These are phyloP conservation scores for Spergularia bocconei DNA, from an alignment of 148 eudicot species.

Conservation along the genomic window DNA sequence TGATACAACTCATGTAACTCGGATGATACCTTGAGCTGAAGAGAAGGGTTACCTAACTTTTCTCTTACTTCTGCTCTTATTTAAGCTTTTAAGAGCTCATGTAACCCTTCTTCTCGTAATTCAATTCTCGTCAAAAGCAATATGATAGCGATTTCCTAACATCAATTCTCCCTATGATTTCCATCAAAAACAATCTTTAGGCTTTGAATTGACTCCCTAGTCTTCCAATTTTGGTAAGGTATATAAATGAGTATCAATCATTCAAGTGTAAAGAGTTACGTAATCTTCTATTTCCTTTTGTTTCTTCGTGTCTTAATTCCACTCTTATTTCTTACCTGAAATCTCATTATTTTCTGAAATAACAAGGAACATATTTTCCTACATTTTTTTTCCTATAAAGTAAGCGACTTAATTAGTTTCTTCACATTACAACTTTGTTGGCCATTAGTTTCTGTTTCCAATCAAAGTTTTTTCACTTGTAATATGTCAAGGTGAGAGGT, in stretches of 20 bases:
- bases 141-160: no score
- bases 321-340: slow-evolving; percentile 1
- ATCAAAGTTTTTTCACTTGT: neutral
- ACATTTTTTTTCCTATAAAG: slow-evolving; percentile 1
- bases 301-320: neutral
- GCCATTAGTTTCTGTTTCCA: neutral
- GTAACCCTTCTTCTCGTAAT: no score
- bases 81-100: no score
- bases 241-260: slow-evolving; percentile 18
- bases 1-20: no score
- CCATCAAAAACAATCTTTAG: no score
- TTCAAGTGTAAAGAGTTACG: neutral
- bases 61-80: no score
- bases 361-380: neutral
- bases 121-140: no score
- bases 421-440: neutral
- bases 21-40: no score
- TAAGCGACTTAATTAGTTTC: slow-evolving; percentile 1
- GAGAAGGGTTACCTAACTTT: no score
- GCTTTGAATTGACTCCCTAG: neutral
- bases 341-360: neutral
- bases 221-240: slow-evolving; percentile 7
- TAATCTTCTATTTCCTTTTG: slow-evolving; percentile 19
- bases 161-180: no score
- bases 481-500: slow-evolving; percentile 24